Base-by-base conservation (phyloP, 208 protist species). In the Trypanosoma conorhini region DNA sequence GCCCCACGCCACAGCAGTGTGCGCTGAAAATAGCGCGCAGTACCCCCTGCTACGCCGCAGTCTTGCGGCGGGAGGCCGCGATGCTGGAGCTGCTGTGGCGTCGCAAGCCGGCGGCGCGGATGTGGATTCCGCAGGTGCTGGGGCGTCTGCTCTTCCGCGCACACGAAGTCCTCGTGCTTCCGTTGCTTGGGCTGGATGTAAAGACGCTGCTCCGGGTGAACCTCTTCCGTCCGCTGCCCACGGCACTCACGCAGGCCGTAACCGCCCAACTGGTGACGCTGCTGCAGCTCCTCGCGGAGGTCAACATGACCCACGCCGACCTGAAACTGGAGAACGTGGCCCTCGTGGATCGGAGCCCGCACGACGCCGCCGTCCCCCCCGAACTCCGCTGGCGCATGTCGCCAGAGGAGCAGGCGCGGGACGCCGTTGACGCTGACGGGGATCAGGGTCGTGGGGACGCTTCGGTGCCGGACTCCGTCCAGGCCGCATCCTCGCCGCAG, bases 311-410 rank as follows among this genome's bases (percentile, higher is more conserved):
- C 26, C 97, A 99, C 78, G 97, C 95, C 26, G 97, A 99, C 72
- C 62, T 99, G 28, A 99, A 99, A 79, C 91, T 82, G 2, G 92
- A 97, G 52, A 97, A 97, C 80, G 77, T 98, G 33, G 76, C 95
- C 19, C 67, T 97, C 40, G 24, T 57, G 35, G 76, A 87, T 71
- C 28, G 62, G 38, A 22, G 55, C 38, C 52, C 61, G 28, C 31
- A 40, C 12, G 42, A 46, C 62, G 28, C 54, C 26, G 33, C 9
- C 5, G 54, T 60, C 24, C 50, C 33, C 22, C 17, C 56, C 31
- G 35, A 62, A n/a, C 55, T 67, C 13, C 7, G 44, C 3, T 13
- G 8, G n/a, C 62, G 50, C 50, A 51, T 69, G 15, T 24, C 7
- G 44, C 33, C 30, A 22, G 55, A 69, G 40, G 55, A 69, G 46